Evolutionary conservation across 2,329 filamentous ascomycete genomes (phyloP), one percentile per base, ranked within the genome.

Genomic region (Neonectria hederae): DNA sequence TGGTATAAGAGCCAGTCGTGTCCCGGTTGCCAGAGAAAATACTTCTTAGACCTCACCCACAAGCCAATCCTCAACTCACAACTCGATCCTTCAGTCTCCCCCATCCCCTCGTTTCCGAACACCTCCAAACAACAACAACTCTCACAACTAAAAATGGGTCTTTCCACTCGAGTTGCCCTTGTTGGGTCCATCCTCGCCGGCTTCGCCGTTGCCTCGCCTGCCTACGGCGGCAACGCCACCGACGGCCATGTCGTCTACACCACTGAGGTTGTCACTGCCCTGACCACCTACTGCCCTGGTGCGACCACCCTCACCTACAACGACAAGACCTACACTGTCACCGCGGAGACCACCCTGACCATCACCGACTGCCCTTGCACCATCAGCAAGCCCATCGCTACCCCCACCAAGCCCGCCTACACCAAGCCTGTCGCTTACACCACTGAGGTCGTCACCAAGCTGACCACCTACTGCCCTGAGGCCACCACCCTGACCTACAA

Each of bases 251-350:
- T 82, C 71, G 80, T 79, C 76, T 87, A 85, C 80, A 84, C 82
- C 79, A 91, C 88, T 69, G 85, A 89, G 82, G 81, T 87, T 65
- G 84, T 91, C 67, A 89, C 87, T 60, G 80, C 83, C 59, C 84
- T 86, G 80, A 89, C 86, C 78, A 92, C 89, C 74, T 91, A 83
- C 85, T 92, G 90, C 86, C 88, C 89, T 8, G 82, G 74, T 67
- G 76, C 89, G 65, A 90, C 89, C 70, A 80, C 81, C 69, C 77
- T 91, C 76, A 85, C 84, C 73, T 82, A 89, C 79, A 84, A 83
- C 74, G 81, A 80, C 77, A 80, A 83, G 76, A 90, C 88, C 79
- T 90, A 89, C 84, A 89, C 38, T 6, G 6, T 42, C 38, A 42
- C 38, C 8, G 38, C 17, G n/a, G 38, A 19, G n/a, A 42, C 38